phyloP scores from a whole-genome alignment of 108 stramenopile species.

The Aurantiochytrium sp. region DNA sequence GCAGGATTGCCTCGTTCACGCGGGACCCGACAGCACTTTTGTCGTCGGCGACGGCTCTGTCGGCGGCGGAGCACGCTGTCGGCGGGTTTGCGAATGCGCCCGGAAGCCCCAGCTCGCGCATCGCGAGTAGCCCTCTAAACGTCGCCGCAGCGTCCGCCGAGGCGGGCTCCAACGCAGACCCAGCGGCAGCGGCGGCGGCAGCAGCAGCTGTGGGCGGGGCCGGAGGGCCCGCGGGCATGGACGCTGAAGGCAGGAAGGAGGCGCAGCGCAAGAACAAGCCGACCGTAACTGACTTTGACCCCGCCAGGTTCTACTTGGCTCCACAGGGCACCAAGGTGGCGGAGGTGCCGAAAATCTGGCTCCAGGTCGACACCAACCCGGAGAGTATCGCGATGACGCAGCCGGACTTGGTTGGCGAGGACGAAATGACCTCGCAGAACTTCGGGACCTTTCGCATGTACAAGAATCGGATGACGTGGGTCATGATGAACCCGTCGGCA shows the following conservation, averaged over 20 bases:
- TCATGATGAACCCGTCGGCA: not conserved
- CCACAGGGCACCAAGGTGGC: not conserved
- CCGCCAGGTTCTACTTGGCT: not conserved
- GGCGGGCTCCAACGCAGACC: too few species aligned
- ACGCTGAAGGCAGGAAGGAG: not conserved
- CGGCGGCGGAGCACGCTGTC: too few species aligned
- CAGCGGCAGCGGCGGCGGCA: too few species aligned
- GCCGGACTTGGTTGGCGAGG: not conserved
- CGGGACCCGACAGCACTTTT: too few species aligned
- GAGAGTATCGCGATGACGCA: not conserved
- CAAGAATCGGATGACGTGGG: not conserved
- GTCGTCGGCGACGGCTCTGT: too few species aligned
- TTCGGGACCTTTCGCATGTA: not conserved
- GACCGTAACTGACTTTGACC: not conserved
- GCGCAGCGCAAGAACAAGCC: not conserved
- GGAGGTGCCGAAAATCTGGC: not conserved
- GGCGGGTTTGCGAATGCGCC: too few species aligned
- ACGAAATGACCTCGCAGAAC: conserved; percentile 2
- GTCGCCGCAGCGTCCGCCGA: too few species aligned
- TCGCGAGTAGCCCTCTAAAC: too few species aligned
- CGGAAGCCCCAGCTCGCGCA: too few species aligned
- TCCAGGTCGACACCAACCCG: not conserved
- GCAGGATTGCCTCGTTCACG: too few species aligned
- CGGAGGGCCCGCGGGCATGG: too few species aligned
- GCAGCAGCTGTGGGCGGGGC: too few species aligned